Evolutionary conservation across 371 early-diverging fungal genomes (phyloP), one percentile per base, ranked within the genome.

Genomic region (Chytridiales sp.): DNA sequence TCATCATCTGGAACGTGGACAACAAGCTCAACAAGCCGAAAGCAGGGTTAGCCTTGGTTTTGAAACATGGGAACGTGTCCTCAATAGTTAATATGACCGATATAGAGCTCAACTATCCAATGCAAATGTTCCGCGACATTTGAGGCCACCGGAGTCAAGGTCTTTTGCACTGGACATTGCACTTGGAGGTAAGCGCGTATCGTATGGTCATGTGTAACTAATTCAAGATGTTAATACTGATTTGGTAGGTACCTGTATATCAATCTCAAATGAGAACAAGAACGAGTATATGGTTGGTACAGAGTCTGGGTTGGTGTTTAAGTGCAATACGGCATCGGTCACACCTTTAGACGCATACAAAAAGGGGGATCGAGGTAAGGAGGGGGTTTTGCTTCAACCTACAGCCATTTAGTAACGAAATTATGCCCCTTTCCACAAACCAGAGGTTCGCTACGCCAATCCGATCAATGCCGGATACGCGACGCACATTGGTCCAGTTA

Each of bases 291-390:
- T 70, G 4, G 49, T 68, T 4, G 74, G 69, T 0, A 74, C 77
- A 2, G 77, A 77, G 47, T 44, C 68, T 24, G 77, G 77, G 24
- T 66, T 66, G 42, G 62, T 77, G 19, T 50, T 66, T 39, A 68
- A 68, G 50, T 68, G 70, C 62, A 62, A 43, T 22, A 46, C 31
- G 6, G 57, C 57, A 19, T 47, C 57, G 9, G 31, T n/a, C 35
- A 27, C 41, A 35, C 29, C n/a, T 32, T 51, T 29, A 24, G 8
- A 22, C 2, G 44, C 26, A 34, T 42, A 6, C 17, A 29, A 4
- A n/a, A 8, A 4, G 30, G 31, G 29, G n/a, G 29, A 44, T 24
- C 27, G 13, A 41, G 54, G 11, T 54, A 52, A 55, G 55, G 55
- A 44, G 21, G 8, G 22, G 46, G 46, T 44, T 11, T n/a, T 9